Evolutionary conservation across 2,329 filamentous ascomycete species (phyloP).

Genomic region (Ophiostoma ulmi): DNA sequence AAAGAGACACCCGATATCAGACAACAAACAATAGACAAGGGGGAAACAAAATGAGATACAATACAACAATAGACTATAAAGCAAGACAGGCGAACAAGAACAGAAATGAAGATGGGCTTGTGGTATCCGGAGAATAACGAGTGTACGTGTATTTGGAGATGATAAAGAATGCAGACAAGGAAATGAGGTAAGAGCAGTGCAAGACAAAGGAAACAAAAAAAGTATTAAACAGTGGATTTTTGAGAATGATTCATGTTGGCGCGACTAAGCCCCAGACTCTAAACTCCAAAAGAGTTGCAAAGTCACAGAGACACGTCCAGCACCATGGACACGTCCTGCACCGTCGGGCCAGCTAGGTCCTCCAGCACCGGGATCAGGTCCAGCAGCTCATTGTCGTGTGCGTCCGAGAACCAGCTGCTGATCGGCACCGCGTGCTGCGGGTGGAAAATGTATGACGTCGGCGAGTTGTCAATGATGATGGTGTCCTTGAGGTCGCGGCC

Average conservation of each 20-base stretch:
- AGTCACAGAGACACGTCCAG: constrained; percentile 74
- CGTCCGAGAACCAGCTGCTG: constrained; percentile 99
- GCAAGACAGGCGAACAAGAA: neutral
- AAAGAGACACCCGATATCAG: neutral
- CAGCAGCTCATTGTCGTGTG: constrained; percentile 96
- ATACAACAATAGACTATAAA: neutral
- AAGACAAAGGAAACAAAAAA: constrained; percentile 13
- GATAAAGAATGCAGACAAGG: constrained; percentile 23
- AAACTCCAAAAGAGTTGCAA: neutral
- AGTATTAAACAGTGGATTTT: neutral
- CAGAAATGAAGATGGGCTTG: constrained; percentile 9
- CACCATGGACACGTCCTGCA: constrained; percentile 93
- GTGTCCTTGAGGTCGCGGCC: constrained; percentile 93
- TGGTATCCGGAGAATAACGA: constrained; percentile 20
- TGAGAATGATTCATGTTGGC: neutral
- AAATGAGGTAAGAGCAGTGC: constrained; percentile 26
- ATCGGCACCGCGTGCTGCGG: constrained; percentile 98
- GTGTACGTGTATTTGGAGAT: constrained; percentile 17
- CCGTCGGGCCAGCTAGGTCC: constrained; percentile 82
- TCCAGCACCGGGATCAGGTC: constrained; percentile 97
- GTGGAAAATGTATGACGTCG: constrained; percentile 98
- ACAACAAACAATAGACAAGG: neutral
- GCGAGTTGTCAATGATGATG: constrained; percentile 99
- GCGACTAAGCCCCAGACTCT: no score
- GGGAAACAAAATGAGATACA: neutral